Base-by-base conservation (phyloP, 164 flowering plant genomes). In the Dillenia suffruticosa region DNA sequence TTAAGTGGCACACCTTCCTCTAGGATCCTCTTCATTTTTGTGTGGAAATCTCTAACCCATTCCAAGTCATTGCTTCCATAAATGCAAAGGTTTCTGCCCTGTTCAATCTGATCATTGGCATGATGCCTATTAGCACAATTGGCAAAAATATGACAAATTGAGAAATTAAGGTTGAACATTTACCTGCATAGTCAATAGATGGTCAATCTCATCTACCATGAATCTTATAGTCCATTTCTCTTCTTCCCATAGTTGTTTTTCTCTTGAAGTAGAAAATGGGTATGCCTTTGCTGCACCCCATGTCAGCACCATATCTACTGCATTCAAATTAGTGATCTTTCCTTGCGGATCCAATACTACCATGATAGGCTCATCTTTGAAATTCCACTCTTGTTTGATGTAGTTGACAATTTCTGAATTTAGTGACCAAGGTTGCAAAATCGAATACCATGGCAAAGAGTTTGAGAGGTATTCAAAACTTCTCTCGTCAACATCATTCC, bases 251-350 rank as follows among this genome's bases (percentile, higher is more conserved):
- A 87, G 82, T 62, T 87, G 69, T 54, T 65, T 61, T 70, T 89
- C 96, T 71, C 80, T 82, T 26, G 78, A 72, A 65, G 46, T 55
- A 43, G 96, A 83, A 70, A 87, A 89, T 19, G 94, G 98, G 62
- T 70, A 84, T 13, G 90, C 96, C 65, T 44, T 60, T n/a, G 75
- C 55, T 13, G 75, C 55, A 11, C 95, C 96, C 98, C 98, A 89
- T 9, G 88, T 77, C 49, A 72, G 51, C 46, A 78, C 72, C 92
- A 89, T 84, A 65, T 86, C 79, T 8, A 83, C 62, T 8, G 96
- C 91, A 79, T 84, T 82, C 50, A 22, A 26, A 58, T 81, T 75
- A 14, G 79, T 62, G 13, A 92, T 70, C 40, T 17, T 66, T 15
- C 96, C 92, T 66, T 73, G 64, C 9, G 74, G 49, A 72, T 92